A percentile compares a stretch with the other conserved stretches of the same genome.
Evolutionary conservation across 2,329 filamentous ascomycete genomes (phyloP).

Genomic region (Magnaporthiopsis incrustans): DNA sequence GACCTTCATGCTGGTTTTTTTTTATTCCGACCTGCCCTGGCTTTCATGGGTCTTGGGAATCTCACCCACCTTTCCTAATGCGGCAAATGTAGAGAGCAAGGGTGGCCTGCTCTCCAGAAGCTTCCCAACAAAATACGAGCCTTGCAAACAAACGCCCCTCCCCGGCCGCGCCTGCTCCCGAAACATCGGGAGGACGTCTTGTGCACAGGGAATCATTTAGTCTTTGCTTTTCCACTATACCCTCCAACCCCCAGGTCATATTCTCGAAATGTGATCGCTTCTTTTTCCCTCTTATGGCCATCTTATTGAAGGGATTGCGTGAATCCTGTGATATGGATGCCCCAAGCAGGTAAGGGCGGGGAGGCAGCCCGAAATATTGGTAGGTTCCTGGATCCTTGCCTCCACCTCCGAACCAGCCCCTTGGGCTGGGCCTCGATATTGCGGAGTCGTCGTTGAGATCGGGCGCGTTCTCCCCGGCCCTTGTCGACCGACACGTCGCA

Average conservation of each 20-base stretch:
- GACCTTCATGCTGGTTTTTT: background rate
- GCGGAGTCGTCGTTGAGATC: background rate
- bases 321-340: background rate
- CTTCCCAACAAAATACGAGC: background rate
- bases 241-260: background rate
- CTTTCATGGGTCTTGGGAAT: too few relatives aligned
- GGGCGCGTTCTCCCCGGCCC: background rate
- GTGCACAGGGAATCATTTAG: background rate
- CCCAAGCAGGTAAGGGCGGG: background rate
- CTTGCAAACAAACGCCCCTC: background rate
- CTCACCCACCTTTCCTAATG: background rate
- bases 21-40: background rate
- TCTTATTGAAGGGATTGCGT: background rate
- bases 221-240: background rate
- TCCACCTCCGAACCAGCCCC: background rate
- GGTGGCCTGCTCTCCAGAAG: too few relatives aligned
- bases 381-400: background rate
- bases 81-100: background rate
- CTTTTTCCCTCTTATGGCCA: background rate
- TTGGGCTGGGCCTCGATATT: background rate
- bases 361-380: background rate
- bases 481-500: background rate
- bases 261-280: background rate
- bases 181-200: background rate
- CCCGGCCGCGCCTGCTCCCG: too few relatives aligned